phyloP scores from a whole-genome alignment of 2,329 filamentous ascomycete species.

The Aspergillus eucalypticola region DNA sequence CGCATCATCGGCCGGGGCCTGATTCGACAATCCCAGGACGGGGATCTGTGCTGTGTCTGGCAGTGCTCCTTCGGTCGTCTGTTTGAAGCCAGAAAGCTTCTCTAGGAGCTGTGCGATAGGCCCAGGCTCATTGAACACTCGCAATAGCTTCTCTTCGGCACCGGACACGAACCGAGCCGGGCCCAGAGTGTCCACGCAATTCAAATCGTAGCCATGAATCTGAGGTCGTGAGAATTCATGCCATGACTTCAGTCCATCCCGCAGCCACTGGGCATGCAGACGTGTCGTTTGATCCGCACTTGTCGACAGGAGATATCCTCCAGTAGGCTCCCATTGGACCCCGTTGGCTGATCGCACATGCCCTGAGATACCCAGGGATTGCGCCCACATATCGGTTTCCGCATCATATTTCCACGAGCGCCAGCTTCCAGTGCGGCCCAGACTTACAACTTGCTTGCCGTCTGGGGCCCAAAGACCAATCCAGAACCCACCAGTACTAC shows the following conservation, averaged over 20 bases:
- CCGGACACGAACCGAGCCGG: conserved; percentile 82
- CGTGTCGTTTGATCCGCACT: conserved; percentile 91
- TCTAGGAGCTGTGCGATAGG: conserved; percentile 74
- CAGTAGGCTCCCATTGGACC: conserved; percentile 78
- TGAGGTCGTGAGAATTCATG: conserved; percentile 95
- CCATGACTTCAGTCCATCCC: conserved; percentile 64
- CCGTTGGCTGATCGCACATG: conserved; percentile 81
- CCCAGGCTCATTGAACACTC: conserved; percentile 88
- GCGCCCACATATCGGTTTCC: conserved; percentile 69
- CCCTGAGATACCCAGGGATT: conserved; percentile 75
- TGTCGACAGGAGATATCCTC: conserved; percentile 84
- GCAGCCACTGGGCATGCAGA: conserved; percentile 77
- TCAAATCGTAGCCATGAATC: conserved; percentile 97
- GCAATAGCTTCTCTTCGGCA: conserved; percentile 95
- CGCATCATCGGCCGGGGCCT: conserved; percentile 65
- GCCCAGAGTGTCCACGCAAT: conserved; percentile 80
- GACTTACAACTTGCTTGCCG: conserved; percentile 71
- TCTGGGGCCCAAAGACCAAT: conserved; percentile 87
- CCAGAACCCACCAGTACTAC: conserved; percentile 96
- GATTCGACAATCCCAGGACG: conserved; percentile 92
- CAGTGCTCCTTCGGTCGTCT: conserved; percentile 48
- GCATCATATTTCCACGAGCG: conserved; percentile 72
- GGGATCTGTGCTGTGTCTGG: conserved; percentile 93
- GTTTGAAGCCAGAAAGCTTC: conserved; percentile 64
- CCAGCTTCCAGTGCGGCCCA: conserved; percentile 93